phyloP scores from a whole-genome alignment of 495 filamentous ascomycete genomes.

The Tuber umbilicatum region DNA sequence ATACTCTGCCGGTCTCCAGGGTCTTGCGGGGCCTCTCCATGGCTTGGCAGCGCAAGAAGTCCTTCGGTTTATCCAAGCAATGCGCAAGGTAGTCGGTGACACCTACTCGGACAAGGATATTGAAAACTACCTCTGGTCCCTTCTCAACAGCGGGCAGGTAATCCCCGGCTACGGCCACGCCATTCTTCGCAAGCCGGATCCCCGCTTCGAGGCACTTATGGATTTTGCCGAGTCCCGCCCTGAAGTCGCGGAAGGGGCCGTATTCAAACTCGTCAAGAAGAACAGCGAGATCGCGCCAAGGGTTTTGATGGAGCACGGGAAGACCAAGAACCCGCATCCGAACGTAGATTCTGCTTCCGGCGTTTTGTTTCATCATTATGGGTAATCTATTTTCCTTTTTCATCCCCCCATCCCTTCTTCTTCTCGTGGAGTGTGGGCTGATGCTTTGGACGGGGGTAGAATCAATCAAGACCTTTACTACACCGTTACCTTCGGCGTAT shows the following conservation, averaged over 20 bases:
- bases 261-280: slow-evolving; percentile 87
- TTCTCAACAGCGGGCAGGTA: slow-evolving; percentile 87
- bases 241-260: slow-evolving; percentile 76
- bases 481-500: slow-evolving; percentile 93
- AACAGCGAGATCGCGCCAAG: slow-evolving; percentile 70
- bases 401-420: not conserved
- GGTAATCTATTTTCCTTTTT: slow-evolving; percentile 39
- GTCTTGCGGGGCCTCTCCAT: slow-evolving; percentile 89
- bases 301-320: slow-evolving; percentile 87
- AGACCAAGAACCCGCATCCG: slow-evolving; percentile 70
- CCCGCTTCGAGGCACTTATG: slow-evolving; percentile 92
- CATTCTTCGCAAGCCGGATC: slow-evolving; percentile 93
- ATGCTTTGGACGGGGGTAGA: not conserved
- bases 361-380: slow-evolving; percentile 94
- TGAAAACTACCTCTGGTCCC: slow-evolving; percentile 81
- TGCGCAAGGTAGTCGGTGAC: slow-evolving; percentile 79
- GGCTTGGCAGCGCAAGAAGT: slow-evolving; percentile 96
- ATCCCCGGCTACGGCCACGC: slow-evolving; percentile 98
- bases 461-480: slow-evolving; percentile 90
- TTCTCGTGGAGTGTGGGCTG: not conserved
- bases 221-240: slow-evolving; percentile 81
- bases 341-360: slow-evolving; percentile 91
- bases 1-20: slow-evolving; percentile 92
- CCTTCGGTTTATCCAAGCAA: slow-evolving; percentile 86
- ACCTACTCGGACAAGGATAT: slow-evolving; percentile 72